Evolutionary conservation across 2,329 filamentous ascomycete species (phyloP).

Genomic region (Epichloe hybrida): DNA sequence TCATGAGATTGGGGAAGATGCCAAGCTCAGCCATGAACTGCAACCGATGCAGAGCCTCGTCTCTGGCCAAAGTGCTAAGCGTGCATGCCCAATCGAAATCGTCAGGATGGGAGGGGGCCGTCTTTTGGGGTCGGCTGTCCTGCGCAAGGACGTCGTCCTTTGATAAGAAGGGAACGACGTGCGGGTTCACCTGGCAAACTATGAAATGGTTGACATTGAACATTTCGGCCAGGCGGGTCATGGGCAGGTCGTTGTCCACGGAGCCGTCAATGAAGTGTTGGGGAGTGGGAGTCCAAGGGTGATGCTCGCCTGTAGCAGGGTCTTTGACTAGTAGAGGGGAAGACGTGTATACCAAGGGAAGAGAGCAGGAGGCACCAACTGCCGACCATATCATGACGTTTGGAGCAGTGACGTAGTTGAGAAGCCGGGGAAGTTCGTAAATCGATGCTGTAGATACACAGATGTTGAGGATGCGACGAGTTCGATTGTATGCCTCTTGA

Average conservation of each 20-base stretch:
- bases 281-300: conserved; percentile 74
- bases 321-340: conserved; percentile 75
- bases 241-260: conserved; percentile 86
- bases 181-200: conserved; percentile 91
- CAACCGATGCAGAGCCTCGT: conserved; percentile 68
- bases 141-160: conserved; percentile 52
- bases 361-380: conserved; percentile 88
- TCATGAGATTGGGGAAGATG: conserved; percentile 63
- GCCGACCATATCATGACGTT: conserved; percentile 96
- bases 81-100: conserved; percentile 48
- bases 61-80: conserved; percentile 59
- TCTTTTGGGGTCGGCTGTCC: conserved; percentile 13
- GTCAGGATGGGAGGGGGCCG: conserved; percentile 15
- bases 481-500: conserved; percentile 91
- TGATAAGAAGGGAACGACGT: conserved; percentile 74
- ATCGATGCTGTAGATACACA: conserved; percentile 79
- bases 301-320: conserved; percentile 60
- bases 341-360: conserved; percentile 73
- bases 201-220: conserved; percentile 99
- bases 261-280: conserved; percentile 90
- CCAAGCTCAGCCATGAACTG: conserved; percentile 70
- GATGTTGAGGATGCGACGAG: conserved; percentile 81
- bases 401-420: conserved; percentile 88
- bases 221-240: conserved; percentile 81
- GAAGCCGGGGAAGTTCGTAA: conserved; percentile 66